Evolutionary conservation across 352 stramenopile genomes (phyloP).

Genomic region (Thraustochytrium sp.): DNA sequence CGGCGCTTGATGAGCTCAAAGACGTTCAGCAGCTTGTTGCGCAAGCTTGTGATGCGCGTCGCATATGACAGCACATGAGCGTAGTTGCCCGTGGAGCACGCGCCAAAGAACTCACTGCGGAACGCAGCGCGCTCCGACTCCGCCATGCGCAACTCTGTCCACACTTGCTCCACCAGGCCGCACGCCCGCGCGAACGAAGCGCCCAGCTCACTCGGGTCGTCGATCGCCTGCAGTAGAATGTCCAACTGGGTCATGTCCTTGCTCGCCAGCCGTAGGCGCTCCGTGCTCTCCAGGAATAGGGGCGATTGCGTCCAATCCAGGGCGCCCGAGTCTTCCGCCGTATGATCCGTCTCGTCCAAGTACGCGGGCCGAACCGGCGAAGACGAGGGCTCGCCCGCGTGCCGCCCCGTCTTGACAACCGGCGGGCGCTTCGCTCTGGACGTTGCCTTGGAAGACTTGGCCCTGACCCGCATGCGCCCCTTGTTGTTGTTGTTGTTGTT

Average conservation of each 20-base stretch:
- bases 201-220: not conserved
- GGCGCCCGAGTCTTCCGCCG: not conserved
- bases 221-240: constrained; percentile 9
- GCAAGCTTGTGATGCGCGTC: not conserved
- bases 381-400: too few species aligned
- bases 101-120: not conserved
- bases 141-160: not conserved
- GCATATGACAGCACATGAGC: constrained; percentile 16
- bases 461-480: not conserved
- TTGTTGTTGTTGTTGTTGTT: not conserved
- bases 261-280: not conserved
- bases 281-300: constrained; percentile 24
- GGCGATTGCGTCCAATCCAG: not conserved
- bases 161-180: not conserved
- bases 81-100: constrained; percentile 1
- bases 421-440: too few species aligned
- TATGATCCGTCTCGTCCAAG: not conserved
- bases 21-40: constrained; percentile 23
- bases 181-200: not conserved
- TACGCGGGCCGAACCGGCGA: not conserved
- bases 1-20: constrained; percentile 30
- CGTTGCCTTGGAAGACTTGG: not conserved
- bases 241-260: constrained; percentile 10
- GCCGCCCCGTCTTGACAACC: too few species aligned
- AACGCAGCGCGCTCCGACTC: not conserved